phyloP scores from a whole-genome alignment of 2,329 filamentous ascomycete species.

The Cladosporium sp. region DNA sequence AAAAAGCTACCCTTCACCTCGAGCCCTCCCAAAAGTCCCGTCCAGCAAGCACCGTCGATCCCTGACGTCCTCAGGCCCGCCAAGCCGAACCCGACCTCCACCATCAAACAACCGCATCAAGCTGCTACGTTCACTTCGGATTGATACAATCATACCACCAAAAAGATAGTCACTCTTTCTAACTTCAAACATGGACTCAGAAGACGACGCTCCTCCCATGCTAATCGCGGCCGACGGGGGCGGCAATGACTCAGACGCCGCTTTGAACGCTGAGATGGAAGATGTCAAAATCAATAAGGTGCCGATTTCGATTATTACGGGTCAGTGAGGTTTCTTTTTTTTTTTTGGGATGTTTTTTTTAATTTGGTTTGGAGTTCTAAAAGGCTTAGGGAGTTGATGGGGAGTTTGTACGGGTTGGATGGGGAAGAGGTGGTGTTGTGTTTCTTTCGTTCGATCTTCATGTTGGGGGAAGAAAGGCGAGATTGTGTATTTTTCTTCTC shows the following conservation, averaged over 20 bases:
- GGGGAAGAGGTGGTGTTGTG: background rate
- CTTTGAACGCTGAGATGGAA: conserved; percentile 37
- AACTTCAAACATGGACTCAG: conserved; percentile 51
- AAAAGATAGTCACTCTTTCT: background rate
- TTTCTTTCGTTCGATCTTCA: conserved; percentile 2
- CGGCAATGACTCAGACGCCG: conserved; percentile 20
- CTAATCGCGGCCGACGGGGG: conserved; percentile 53
- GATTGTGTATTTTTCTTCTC: background rate
- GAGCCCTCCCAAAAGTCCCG: too few species aligned
- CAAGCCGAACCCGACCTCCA: too few species aligned
- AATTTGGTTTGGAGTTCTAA: background rate
- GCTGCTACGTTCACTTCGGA: too few species aligned
- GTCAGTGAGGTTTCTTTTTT: conserved; percentile 36
- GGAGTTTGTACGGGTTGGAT: too few species aligned
- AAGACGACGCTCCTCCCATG: conserved; percentile 60
- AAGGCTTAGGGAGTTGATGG: too few species aligned
- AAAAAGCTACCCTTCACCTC: too few species aligned
- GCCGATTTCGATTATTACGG: conserved; percentile 80
- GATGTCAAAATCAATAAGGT: conserved; percentile 59
- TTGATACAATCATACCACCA: too few species aligned
- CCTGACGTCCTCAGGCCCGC: too few species aligned
- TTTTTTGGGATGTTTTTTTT: background rate
- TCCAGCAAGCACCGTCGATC: too few species aligned
- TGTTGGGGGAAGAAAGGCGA: too few species aligned
- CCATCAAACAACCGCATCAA: too few species aligned